A percentile compares a stretch with the other conserved stretches of the same genome.
These are phyloP conservation scores for Monosporascus sp. DNA, from an alignment of 2,329 filamentous ascomycete species.

Conservation along the genomic window DNA sequence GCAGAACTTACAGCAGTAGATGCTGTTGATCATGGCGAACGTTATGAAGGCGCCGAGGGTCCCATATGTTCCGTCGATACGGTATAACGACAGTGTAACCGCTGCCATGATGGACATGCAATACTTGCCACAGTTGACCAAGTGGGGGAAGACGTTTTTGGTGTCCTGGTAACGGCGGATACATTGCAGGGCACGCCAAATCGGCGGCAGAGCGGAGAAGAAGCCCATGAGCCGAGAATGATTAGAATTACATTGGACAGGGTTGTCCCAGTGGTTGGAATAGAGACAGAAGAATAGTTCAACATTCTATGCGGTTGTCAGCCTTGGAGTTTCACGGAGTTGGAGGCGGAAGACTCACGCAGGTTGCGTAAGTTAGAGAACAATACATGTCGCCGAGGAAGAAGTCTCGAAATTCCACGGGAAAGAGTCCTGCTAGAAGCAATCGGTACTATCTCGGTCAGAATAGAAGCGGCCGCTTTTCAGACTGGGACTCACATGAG, in stretches of 20 bases:
- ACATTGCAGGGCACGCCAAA: constrained; percentile 90
- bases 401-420: constrained; percentile 95
- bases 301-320: constrained; percentile 58
- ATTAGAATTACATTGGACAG: constrained; percentile 74
- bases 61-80: constrained; percentile 55
- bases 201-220: constrained; percentile 72
- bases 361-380: constrained; percentile 84
- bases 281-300: constrained; percentile 95
- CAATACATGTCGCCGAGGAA: constrained; percentile 98
- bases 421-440: constrained; percentile 77
- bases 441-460: constrained; percentile 65
- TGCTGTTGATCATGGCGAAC: constrained; percentile 73
- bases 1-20: constrained; percentile 65
- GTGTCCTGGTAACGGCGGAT: constrained; percentile 86
- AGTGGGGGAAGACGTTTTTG: constrained; percentile 80
- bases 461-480: constrained; percentile 2
- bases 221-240: constrained; percentile 83
- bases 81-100: constrained; percentile 74
- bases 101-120: constrained; percentile 76
- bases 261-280: constrained; percentile 67
- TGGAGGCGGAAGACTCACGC: constrained; percentile 49
- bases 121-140: constrained; percentile 92
- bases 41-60: constrained; percentile 70
- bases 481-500: constrained; percentile 57
- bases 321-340: not conserved